phyloP scores from a whole-genome alignment of 352 stramenopile genomes.

The Pythium grandisporangium region DNA sequence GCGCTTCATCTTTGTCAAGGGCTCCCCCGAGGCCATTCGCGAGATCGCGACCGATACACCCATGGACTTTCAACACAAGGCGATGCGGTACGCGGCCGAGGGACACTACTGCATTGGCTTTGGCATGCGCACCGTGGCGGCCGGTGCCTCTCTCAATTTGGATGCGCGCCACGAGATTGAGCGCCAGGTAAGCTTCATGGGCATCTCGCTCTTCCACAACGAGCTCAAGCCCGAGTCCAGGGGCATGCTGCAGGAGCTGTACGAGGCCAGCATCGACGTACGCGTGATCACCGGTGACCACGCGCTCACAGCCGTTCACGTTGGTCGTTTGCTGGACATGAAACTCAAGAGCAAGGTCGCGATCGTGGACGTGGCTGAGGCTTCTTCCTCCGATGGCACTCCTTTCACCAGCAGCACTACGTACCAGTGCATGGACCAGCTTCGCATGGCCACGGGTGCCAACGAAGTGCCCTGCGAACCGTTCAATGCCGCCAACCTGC shows the following conservation, averaged over 20 bases:
- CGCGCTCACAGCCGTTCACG: slow-evolving; percentile 34
- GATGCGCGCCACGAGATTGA: slow-evolving; percentile 38
- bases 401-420: no score
- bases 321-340: slow-evolving; percentile 33
- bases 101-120: slow-evolving; percentile 62
- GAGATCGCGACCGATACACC: slow-evolving; percentile 25
- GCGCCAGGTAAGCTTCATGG: slow-evolving; percentile 39
- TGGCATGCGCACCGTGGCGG: slow-evolving; percentile 18
- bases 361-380: slow-evolving; percentile 27
- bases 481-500: slow-evolving; percentile 21
- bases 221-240: slow-evolving; percentile 61
- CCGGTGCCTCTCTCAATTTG: slow-evolving; percentile 2
- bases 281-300: slow-evolving; percentile 82
- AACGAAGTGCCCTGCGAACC: slow-evolving; percentile 18
- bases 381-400: background rate
- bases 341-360: slow-evolving; percentile 21
- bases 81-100: slow-evolving; percentile 31
- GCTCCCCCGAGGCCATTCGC: slow-evolving; percentile 32
- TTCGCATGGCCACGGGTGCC: slow-evolving; percentile 11
- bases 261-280: slow-evolving; percentile 44
- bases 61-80: slow-evolving; percentile 30
- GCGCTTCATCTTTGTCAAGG: slow-evolving; percentile 38
- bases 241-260: slow-evolving; percentile 56
- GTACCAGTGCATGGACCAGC: slow-evolving; percentile 21
- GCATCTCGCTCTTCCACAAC: slow-evolving; percentile 82